Conservation (phyloP, 1,139 yeast genomes). For the Ogataea hybrid region DNA sequence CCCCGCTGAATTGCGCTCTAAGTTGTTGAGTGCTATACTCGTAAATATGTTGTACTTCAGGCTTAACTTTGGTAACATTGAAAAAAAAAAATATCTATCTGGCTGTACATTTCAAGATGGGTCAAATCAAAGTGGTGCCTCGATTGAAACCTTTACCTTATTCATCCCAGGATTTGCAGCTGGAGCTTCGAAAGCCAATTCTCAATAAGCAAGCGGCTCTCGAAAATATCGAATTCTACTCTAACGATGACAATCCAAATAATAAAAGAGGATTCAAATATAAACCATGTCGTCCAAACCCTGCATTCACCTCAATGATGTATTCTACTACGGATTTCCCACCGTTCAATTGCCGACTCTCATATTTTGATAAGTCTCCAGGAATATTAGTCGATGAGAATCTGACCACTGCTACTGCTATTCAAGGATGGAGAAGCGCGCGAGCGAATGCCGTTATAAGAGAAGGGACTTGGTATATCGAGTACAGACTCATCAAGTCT, state of each 20-base stretch:
- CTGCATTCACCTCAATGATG: conserved; percentile 53
- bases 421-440: conserved; percentile 78
- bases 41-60: conserved; percentile 38
- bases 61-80: conserved; percentile 14
- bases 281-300: conserved; percentile 73
- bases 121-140: conserved; percentile 21
- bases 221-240: conserved; percentile 32
- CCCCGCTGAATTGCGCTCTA: conserved; percentile 7
- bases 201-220: conserved; percentile 11
- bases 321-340: conserved; percentile 76
- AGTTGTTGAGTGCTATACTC: conserved; percentile 18
- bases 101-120: background rate
- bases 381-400: conserved; percentile 51
- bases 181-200: conserved; percentile 22
- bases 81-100: conserved; percentile 4
- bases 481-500: conserved; percentile 52
- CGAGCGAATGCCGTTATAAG: conserved; percentile 73
- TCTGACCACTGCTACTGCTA: conserved; percentile 47
- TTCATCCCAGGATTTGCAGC: conserved; percentile 27
- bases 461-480: conserved; percentile 83
- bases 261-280: conserved; percentile 83
- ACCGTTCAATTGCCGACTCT: conserved; percentile 62
- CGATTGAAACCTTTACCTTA: conserved; percentile 35
- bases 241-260: conserved; percentile 75
- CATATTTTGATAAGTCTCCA: conserved; percentile 70